Base-by-base conservation (phyloP, 495 filamentous ascomycete genomes). In the Penicillium bovifimosum region DNA sequence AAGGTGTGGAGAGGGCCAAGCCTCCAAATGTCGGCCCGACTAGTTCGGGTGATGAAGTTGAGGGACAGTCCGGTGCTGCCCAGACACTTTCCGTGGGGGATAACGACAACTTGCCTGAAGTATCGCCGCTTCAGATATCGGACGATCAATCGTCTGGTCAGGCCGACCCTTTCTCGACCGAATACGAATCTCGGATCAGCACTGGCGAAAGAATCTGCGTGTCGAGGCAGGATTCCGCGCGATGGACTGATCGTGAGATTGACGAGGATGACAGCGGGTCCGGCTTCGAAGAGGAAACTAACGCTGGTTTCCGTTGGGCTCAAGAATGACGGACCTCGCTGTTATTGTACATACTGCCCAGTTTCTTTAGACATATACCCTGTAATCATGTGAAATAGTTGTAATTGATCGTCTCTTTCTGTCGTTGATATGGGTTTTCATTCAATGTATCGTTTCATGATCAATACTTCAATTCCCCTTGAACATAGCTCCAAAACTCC, bases 401-500 rank as follows among this genome's bases (percentile, higher is more conserved):
- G 18, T 11, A 39, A 11, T 20, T 41, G 20, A 17, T 31, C 2
- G 5, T 1, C 17, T 20, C 17, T 18, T 35, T 7, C n/a, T n/a
- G n/a, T n/a, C n/a, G n/a, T n/a, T n/a, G n/a, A n/a, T n/a, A n/a
- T n/a, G n/a, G n/a, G n/a, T n/a, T n/a, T n/a, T n/a, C n/a, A n/a
- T n/a, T n/a, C n/a, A n/a, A n/a, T n/a, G n/a, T n/a, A n/a, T n/a
- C n/a, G n/a, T n/a, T n/a, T n/a, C 20, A 24, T 20, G 26, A 28
- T 61, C 52, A 70, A 48, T 72, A 73, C 9, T 60, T 55, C 47
- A 73, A 54, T n/a, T 39, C 43, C 6, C 69, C 70, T 50, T 71
- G 62, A 17, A 74, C 62, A 56, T 56, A 47, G 18, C 67, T 53
- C 90, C 90, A 96, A 58, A 96, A 88, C 70, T 96, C 88, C 67